phyloP scores from a whole-genome alignment of 345 rosid species.

The Eutrema heterophyllum region DNA sequence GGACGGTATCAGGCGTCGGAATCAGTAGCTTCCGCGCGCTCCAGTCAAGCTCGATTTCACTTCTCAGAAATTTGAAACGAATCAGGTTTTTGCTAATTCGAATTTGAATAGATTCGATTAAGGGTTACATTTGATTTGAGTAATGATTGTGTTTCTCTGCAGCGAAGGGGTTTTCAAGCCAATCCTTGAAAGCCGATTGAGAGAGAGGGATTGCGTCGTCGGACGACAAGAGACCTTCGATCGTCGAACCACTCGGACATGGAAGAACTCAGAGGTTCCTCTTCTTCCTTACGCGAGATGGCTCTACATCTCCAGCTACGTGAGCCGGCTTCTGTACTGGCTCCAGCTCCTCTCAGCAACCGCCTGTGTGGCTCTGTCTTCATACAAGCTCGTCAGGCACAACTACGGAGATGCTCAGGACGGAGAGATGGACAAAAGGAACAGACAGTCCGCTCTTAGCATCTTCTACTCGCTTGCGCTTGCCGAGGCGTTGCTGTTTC shows the following conservation, averaged over 20 bases:
- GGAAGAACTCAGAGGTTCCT: conserved; percentile 76
- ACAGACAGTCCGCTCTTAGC: conserved; percentile 53
- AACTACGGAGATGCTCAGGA: conserved; percentile 67
- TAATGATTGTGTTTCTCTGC: background rate
- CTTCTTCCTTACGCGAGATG: conserved; percentile 67
- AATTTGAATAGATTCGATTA: background rate
- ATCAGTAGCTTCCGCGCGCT: conserved; percentile 65
- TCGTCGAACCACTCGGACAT: conserved; percentile 35
- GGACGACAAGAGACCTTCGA: conserved; percentile 13
- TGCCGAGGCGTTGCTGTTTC: conserved; percentile 78
- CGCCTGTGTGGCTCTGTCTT: conserved; percentile 62
- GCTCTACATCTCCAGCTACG: conserved; percentile 59
- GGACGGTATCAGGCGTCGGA: conserved; percentile 68
- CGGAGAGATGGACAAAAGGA: conserved; percentile 69
- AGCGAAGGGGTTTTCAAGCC: conserved; percentile 19
- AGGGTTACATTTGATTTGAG: conserved; percentile 16
- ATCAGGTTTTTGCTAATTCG: conserved; percentile 5
- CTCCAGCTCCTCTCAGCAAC: conserved; percentile 81
- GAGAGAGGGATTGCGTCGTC: background rate
- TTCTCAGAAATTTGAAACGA: conserved; percentile 32
- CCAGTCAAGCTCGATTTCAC: conserved; percentile 40
- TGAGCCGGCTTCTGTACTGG: conserved; percentile 79
- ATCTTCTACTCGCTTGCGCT: conserved; percentile 80
- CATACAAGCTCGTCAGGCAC: conserved; percentile 62
- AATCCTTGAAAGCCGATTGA: conserved; percentile 11